Conservation (phyloP, 2,329 filamentous ascomycete genomes). For the Triangularia setosa region DNA sequence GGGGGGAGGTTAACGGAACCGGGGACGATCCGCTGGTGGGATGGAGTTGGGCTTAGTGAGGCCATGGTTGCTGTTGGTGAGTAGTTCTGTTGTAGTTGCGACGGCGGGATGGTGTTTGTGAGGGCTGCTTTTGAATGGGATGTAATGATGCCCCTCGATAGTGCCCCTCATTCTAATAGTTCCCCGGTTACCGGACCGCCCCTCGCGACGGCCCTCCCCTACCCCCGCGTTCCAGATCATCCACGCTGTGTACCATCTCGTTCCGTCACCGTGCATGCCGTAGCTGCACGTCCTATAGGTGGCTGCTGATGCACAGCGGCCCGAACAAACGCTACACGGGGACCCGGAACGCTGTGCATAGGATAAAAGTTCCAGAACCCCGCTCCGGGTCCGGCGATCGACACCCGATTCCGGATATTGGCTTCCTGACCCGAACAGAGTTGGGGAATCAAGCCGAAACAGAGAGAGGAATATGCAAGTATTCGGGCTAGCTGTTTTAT, state of each 20-base stretch:
- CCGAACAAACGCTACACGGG: neutral
- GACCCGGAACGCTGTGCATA: neutral
- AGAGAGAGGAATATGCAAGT: neutral
- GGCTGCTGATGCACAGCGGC: neutral
- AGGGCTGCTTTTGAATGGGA: no score
- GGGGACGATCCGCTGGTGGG: conserved; percentile 31
- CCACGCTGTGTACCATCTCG: neutral
- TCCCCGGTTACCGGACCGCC: neutral
- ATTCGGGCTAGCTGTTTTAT: neutral
- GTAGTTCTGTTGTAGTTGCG: neutral
- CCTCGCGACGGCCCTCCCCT: neutral
- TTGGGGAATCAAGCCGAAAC: no score
- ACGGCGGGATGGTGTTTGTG: no score
- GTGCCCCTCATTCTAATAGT: no score
- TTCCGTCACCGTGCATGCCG: neutral
- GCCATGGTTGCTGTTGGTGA: neutral
- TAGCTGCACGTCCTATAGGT: neutral
- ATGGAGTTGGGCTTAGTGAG: conserved; percentile 10
- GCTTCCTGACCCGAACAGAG: neutral
- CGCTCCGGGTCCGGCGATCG: neutral
- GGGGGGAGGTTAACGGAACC: conserved; percentile 38
- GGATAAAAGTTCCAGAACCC: neutral
- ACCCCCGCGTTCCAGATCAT: neutral
- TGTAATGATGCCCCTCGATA: no score
- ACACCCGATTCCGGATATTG: neutral